Evolutionary conservation across 2,329 filamentous ascomycete genomes (phyloP).

Genomic region (Dothistroma pini): DNA sequence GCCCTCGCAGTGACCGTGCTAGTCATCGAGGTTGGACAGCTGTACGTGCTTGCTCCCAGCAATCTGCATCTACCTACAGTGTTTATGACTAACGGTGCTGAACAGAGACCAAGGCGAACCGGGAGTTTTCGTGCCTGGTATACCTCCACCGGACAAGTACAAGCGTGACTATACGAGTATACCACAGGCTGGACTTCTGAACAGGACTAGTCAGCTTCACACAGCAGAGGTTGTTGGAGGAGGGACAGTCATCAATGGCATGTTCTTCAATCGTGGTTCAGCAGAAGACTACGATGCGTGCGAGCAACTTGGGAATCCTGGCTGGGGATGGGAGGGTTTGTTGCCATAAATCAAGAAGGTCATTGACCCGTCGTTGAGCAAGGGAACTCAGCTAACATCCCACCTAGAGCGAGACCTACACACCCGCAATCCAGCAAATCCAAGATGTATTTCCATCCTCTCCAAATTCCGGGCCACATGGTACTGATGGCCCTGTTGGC

Average conservation of each 20-base stretch:
- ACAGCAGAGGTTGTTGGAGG: conserved; percentile 34
- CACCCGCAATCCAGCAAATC: conserved; percentile 1
- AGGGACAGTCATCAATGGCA: conserved; percentile 34
- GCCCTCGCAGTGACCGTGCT: conserved; percentile 1
- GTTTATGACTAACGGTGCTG: neutral
- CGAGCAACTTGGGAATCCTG: conserved; percentile 27
- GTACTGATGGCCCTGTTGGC: neutral
- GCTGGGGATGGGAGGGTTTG: conserved; percentile 21
- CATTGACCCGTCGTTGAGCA: conserved; percentile 38
- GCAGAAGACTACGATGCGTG: conserved; percentile 38
- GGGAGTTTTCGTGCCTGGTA: conserved; percentile 8
- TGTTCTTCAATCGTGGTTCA: conserved; percentile 34
- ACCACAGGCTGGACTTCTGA: conserved; percentile 3
- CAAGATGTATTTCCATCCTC: neutral
- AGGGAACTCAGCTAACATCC: conserved; percentile 37
- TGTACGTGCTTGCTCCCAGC: neutral
- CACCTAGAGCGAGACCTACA: conserved; percentile 4
- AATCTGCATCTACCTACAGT: neutral
- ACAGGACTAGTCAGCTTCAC: conserved; percentile 1
- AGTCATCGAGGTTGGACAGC: conserved; percentile 1
- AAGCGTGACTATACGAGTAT: conserved; percentile 3
- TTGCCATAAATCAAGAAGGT: conserved; percentile 9
- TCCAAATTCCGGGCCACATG: neutral
- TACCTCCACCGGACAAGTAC: conserved; percentile 9
- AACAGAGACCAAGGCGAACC: conserved; percentile 4